Percentiles rank a stretch among this genome's conserved stretches.
Evolutionary conservation across 2,329 filamentous ascomycete genomes (phyloP).

Genomic region (Botrytis elliptica): DNA sequence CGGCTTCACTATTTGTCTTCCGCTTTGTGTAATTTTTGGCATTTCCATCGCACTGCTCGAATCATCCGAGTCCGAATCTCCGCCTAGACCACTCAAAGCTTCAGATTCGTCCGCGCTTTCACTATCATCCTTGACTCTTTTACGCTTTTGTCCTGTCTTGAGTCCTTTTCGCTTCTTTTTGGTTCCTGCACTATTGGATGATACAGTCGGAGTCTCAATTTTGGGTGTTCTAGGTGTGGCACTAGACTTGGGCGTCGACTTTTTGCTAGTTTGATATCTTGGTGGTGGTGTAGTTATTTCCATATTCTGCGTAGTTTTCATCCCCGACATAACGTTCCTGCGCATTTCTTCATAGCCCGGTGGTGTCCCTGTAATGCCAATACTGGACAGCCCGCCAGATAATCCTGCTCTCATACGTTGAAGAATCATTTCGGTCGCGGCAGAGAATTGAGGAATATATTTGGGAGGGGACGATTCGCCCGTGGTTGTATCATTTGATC

Average conservation of each 20-base stretch:
- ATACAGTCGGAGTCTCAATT: slow-evolving; percentile 29
- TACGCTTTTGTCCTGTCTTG: slow-evolving; percentile 36
- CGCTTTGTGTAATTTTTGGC: slow-evolving; percentile 71
- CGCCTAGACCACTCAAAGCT: slow-evolving; percentile 38
- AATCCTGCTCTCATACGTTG: slow-evolving; percentile 39
- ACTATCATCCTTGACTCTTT: slow-evolving; percentile 34
- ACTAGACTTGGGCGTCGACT: slow-evolving; percentile 23
- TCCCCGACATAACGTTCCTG: slow-evolving; percentile 38
- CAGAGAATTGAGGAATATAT: slow-evolving; percentile 41
- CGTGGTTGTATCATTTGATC: slow-evolving; percentile 11
- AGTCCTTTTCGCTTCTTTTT: slow-evolving; percentile 28
- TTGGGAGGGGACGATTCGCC: slow-evolving; percentile 35
- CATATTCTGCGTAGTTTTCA: slow-evolving; percentile 41
- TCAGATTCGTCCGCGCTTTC: slow-evolving; percentile 37
- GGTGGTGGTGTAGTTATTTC: slow-evolving; percentile 34
- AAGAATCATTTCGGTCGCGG: slow-evolving; percentile 41
- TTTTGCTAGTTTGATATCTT: slow-evolving; percentile 24
- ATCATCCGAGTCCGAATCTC: slow-evolving; percentile 41
- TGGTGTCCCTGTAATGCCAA: slow-evolving; percentile 35
- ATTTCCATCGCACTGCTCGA: slow-evolving; percentile 48
- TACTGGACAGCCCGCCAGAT: slow-evolving; percentile 29
- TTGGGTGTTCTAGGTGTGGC: slow-evolving; percentile 26
- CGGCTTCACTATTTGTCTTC: slow-evolving; percentile 68
- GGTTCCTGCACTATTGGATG: slow-evolving; percentile 26
- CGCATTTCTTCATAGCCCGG: slow-evolving; percentile 41